Percentiles rank a stretch among this genome's conserved stretches.
phyloP scores from a whole-genome alignment of 306 rosid species.

The Morella rubra region DNA sequence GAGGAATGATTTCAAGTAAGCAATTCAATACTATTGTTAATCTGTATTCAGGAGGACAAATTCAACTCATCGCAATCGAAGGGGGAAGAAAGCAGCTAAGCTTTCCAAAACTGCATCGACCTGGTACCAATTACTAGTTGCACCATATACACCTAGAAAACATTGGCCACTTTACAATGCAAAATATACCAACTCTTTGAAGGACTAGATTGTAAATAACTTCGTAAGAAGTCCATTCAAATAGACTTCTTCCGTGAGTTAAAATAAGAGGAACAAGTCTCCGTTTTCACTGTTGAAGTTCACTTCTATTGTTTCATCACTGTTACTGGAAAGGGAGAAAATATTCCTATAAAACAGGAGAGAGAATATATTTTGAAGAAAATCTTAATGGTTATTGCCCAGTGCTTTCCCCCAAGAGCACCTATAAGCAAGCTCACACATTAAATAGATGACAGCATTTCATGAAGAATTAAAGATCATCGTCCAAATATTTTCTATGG shows the following conservation, averaged over 20 bases:
- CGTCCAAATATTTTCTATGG: neutral
- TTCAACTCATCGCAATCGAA: neutral
- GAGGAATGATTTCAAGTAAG: neutral
- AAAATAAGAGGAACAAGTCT: neutral
- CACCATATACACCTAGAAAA: neutral
- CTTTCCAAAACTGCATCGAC: neutral
- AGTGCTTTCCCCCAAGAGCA: neutral
- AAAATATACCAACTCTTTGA: neutral
- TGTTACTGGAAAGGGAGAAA: neutral
- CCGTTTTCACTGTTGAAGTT: neutral
- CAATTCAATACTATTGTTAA: neutral
- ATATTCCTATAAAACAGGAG: neutral
- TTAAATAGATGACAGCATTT: neutral
- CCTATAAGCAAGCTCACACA: neutral
- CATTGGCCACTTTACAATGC: neutral
- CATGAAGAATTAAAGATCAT: slow-evolving; percentile 8
- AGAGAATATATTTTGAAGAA: neutral
- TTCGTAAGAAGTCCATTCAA: neutral
- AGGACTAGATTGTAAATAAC: slow-evolving; percentile 1
- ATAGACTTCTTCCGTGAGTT: neutral
- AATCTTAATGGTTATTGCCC: neutral
- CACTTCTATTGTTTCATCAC: neutral
- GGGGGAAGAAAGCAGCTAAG: neutral
- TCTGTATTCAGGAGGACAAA: neutral
- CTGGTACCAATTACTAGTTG: neutral